Percentiles rank a stretch among this genome's conserved stretches.
phyloP scores from a whole-genome alignment of 805 yeast species.

The Cyberlindnera xylosilytica region DNA sequence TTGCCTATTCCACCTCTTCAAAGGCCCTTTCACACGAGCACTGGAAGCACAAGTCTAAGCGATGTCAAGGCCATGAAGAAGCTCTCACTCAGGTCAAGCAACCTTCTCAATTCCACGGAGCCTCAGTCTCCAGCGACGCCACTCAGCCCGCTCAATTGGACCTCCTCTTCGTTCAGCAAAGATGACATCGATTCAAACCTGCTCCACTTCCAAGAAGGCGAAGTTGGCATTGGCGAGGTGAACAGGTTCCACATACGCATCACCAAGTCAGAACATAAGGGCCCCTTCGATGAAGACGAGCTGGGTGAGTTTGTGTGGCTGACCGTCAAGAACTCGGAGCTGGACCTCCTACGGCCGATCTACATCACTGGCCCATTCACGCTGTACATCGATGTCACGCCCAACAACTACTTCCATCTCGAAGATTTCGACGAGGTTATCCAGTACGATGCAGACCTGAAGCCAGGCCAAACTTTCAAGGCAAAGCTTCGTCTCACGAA shows the following conservation, averaged over 20 bases:
- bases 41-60: too few species aligned
- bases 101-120: too few species aligned
- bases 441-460: conserved; percentile 50
- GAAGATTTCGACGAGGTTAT: conserved; percentile 38
- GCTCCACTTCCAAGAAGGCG: too few species aligned
- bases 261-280: not conserved
- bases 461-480: conserved; percentile 69
- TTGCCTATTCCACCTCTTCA: too few species aligned
- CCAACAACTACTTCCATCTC: conserved; percentile 57
- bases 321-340: conserved; percentile 68
- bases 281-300: conserved; percentile 5
- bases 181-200: too few species aligned
- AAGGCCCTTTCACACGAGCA: too few species aligned
- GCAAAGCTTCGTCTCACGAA: conserved; percentile 49
- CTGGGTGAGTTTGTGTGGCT: conserved; percentile 35
- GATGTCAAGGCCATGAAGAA: too few species aligned
- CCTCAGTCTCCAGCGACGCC: too few species aligned
- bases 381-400: conserved; percentile 77
- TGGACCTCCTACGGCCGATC: conserved; percentile 73
- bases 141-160: too few species aligned
- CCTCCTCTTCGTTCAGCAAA: too few species aligned
- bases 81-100: too few species aligned
- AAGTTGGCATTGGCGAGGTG: not conserved
- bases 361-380: conserved; percentile 87
- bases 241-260: not conserved